Percentiles rank a stretch among this genome's conserved stretches.
Evolutionary conservation across 139 green algal genomes (phyloP).

Genomic region (Ettlia oleoabundans): DNA sequence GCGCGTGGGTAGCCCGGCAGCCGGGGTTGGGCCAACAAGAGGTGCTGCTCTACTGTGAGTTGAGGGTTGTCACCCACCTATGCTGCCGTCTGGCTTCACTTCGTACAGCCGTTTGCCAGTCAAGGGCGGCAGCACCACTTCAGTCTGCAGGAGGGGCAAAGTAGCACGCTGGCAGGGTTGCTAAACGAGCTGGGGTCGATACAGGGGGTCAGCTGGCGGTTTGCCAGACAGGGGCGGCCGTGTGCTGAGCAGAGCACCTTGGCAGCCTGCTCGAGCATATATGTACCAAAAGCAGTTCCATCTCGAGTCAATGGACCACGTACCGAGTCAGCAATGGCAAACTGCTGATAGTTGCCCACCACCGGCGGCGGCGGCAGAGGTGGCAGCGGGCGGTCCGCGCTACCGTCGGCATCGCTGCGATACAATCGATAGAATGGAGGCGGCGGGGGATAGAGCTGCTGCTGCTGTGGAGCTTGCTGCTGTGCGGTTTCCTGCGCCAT

Average conservation of each 20-base stretch:
- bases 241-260: no score
- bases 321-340: constrained; percentile 60
- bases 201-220: no score
- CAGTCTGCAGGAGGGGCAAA: constrained; percentile 29
- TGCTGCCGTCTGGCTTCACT: constrained; percentile 33
- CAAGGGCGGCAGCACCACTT: constrained; percentile 55
- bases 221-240: no score
- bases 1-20: no score
- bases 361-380: constrained; percentile 46
- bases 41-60: no score
- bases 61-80: no score
- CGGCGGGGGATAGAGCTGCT: constrained; percentile 55
- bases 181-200: no score
- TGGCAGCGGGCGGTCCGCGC: constrained; percentile 22
- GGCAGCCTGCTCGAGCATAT: no score
- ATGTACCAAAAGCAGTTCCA: no score
- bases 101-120: constrained; percentile 40
- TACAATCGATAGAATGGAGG: constrained; percentile 55
- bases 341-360: constrained; percentile 48
- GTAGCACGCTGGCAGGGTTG: no score
- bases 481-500: neutral
- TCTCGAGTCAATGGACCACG: neutral
- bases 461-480: constrained; percentile 24
- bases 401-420: constrained; percentile 12
- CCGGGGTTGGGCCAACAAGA: no score